phyloP scores from a whole-genome alignment of 345 rosid species.

The Noccaea caerulescens region DNA sequence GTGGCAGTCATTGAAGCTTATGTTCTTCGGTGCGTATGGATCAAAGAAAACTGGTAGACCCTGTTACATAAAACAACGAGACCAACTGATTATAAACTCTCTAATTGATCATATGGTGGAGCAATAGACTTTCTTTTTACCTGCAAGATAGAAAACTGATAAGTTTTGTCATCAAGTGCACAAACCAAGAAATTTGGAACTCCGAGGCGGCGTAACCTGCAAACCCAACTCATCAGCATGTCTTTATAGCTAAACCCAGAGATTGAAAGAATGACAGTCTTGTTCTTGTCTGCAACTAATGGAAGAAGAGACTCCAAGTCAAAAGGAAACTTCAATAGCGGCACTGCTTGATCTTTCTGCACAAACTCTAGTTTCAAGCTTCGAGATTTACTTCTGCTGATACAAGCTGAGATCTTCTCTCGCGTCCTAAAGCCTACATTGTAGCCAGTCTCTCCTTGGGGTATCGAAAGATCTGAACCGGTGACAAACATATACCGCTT shows the following conservation, averaged over 20 bases:
- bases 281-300: constrained; percentile 64
- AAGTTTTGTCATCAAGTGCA: constrained; percentile 88
- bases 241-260: constrained; percentile 95
- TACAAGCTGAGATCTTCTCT: constrained; percentile 58
- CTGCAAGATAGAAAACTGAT: constrained; percentile 72
- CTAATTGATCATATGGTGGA: neutral
- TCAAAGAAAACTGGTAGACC: constrained; percentile 87
- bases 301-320: constrained; percentile 74
- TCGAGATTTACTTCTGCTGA: constrained; percentile 41
- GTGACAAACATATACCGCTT: constrained; percentile 53
- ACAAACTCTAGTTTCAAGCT: constrained; percentile 44
- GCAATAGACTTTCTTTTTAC: constrained; percentile 43
- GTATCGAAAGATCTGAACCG: constrained; percentile 35
- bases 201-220: constrained; percentile 75
- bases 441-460: constrained; percentile 35
- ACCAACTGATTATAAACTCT: constrained; percentile 27
- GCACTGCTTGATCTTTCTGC: constrained; percentile 46
- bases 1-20: constrained; percentile 90
- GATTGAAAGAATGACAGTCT: constrained; percentile 72
- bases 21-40: constrained; percentile 70
- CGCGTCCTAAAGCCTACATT: constrained; percentile 44
- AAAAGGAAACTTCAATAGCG: constrained; percentile 51
- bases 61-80: constrained; percentile 39
- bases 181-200: constrained; percentile 78
- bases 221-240: constrained; percentile 96